Conservation (phyloP, 2,329 filamentous ascomycete genomes). For the Phaeoacremonium minimum region DNA sequence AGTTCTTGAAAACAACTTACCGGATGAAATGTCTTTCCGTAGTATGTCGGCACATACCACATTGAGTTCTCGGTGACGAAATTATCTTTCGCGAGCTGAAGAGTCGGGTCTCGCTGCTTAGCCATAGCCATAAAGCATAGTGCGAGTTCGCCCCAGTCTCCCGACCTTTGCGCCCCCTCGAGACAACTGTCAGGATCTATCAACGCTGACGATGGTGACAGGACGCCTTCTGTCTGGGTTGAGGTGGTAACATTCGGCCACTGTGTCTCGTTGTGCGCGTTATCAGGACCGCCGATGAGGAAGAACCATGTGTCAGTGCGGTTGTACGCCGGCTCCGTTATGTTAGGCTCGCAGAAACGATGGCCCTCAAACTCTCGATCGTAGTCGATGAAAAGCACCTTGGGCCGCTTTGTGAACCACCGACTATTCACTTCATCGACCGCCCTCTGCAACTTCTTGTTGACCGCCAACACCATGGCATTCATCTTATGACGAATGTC, state of each 20-base stretch:
- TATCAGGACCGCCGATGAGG: conserved; percentile 38
- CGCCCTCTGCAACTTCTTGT: conserved; percentile 30
- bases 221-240: conserved; percentile 8
- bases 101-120: conserved; percentile 24
- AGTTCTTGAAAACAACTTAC: conserved; percentile 18
- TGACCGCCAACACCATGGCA: conserved; percentile 35
- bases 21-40: conserved; percentile 41
- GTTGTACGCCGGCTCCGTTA: conserved; percentile 36
- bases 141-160: conserved; percentile 37
- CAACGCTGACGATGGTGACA: conserved; percentile 24
- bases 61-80: conserved; percentile 26
- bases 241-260: conserved; percentile 9
- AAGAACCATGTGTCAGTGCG: conserved; percentile 43
- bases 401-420: conserved; percentile 23
- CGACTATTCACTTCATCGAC: conserved; percentile 29
- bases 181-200: conserved; percentile 31
- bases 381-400: conserved; percentile 39
- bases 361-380: conserved; percentile 38
- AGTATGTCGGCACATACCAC: conserved; percentile 43
- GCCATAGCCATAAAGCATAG: conserved; percentile 40
- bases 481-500: conserved; percentile 36
- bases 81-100: conserved; percentile 21
- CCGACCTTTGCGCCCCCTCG: conserved; percentile 22
- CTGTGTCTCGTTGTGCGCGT: conserved; percentile 19
- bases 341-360: conserved; percentile 28